Percentiles rank a stretch among this genome's conserved stretches.
Conservation (phyloP, 495 filamentous ascomycete genomes). For the Hyaloscypha hepaticicola region DNA sequence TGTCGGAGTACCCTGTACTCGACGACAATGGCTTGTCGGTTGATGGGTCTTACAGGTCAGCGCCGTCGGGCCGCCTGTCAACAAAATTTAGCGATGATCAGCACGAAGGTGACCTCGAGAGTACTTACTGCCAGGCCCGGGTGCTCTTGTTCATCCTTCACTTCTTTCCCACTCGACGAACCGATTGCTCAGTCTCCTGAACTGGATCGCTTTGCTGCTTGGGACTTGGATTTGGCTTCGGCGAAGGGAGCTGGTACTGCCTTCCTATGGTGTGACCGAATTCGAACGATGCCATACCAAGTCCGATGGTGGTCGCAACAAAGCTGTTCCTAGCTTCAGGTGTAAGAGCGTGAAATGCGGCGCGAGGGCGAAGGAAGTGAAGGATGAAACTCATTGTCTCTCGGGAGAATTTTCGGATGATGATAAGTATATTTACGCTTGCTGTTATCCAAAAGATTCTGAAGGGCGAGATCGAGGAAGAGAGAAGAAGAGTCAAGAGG, state of each 20-base stretch:
- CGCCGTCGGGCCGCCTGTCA: not conserved
- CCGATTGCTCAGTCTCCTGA: constrained; percentile 1
- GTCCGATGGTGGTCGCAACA: too few species aligned
- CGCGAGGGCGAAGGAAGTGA: not conserved
- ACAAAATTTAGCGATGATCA: not conserved
- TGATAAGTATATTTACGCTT: not conserved
- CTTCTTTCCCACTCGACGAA: constrained; percentile 1
- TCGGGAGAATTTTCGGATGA: not conserved
- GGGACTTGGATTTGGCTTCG: constrained; percentile 1
- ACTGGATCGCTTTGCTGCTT: not conserved
- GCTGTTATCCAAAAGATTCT: not conserved
- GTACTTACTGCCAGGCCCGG: not conserved
- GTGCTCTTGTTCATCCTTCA: not conserved
- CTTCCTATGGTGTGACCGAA: too few species aligned
- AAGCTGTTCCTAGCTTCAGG: too few species aligned
- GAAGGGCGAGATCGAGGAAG: not conserved
- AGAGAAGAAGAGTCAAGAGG: not conserved
- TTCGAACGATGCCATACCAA: too few species aligned
- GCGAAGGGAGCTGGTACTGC: too few species aligned
- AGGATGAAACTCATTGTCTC: not conserved
- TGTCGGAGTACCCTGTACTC: not conserved
- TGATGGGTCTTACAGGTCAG: constrained; percentile 1
- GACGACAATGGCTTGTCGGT: constrained; percentile 1
- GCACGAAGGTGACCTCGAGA: not conserved
- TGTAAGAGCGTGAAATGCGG: not conserved